Conservation (phyloP, 208 protist genomes). For the Lotmaria passim region DNA sequence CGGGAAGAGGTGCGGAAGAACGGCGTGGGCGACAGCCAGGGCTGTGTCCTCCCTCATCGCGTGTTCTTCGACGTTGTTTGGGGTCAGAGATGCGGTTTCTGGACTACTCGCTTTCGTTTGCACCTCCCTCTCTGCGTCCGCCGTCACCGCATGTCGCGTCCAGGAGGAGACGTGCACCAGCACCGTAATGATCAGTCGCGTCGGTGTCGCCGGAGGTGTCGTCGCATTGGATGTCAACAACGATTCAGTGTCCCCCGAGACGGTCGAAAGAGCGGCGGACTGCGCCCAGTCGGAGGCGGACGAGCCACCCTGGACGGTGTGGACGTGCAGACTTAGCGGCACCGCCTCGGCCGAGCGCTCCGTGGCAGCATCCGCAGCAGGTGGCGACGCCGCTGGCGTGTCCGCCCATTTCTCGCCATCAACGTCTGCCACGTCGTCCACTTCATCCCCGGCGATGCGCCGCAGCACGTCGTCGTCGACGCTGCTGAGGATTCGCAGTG, state of each 20-base stretch:
- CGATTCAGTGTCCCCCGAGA: conserved; percentile 23
- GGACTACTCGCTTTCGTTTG: neutral
- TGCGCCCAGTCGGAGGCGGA: conserved; percentile 2
- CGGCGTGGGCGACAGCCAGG: conserved; percentile 4
- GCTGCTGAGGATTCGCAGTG: conserved; percentile 35
- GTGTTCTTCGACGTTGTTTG: neutral
- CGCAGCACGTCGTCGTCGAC: conserved; percentile 29
- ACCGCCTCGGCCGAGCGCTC: conserved; percentile 3
- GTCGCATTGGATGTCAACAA: conserved; percentile 1
- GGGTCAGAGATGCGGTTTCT: neutral
- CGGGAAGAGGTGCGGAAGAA: conserved; percentile 29
- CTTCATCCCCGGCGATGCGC: conserved; percentile 21
- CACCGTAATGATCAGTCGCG: conserved; percentile 27
- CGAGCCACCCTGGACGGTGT: conserved; percentile 21
- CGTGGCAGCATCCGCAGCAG: neutral
- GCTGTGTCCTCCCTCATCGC: conserved; percentile 6
- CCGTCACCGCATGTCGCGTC: neutral
- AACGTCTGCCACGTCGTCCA: neutral
- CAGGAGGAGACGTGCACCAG: conserved; percentile 23
- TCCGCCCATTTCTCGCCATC: neutral
- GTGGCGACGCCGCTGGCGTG: neutral
- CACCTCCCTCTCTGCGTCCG: neutral
- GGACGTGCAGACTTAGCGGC: conserved; percentile 35
- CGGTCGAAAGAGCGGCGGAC: conserved; percentile 6
- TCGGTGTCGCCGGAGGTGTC: conserved; percentile 11